phyloP scores from a whole-genome alignment of 768 basidiomycete species.

The Collybia sordida region DNA sequence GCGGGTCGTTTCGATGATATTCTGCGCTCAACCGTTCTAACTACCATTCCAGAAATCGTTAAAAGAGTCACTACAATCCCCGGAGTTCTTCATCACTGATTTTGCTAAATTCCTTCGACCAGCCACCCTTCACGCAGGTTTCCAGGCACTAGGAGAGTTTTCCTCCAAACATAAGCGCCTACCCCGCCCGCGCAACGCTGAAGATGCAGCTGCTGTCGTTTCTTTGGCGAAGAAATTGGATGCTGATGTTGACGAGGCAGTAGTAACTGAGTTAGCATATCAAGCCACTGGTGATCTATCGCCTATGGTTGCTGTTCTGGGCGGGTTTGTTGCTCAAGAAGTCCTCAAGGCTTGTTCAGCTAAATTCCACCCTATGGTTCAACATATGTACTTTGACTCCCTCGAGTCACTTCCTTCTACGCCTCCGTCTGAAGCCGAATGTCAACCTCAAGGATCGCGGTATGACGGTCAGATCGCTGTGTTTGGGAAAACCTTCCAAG shows the following conservation, averaged over 20 bases:
- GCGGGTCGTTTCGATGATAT: slow-evolving; percentile 23
- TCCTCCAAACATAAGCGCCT: slow-evolving; percentile 59
- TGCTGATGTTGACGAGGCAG: slow-evolving; percentile 74
- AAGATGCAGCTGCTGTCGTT: slow-evolving; percentile 76
- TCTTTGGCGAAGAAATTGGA: slow-evolving; percentile 78
- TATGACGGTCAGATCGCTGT: slow-evolving; percentile 97
- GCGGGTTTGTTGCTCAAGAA: slow-evolving; percentile 98
- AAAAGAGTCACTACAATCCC: slow-evolving; percentile 74
- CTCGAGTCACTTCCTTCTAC: slow-evolving; percentile 85
- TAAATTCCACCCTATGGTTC: slow-evolving; percentile 96
- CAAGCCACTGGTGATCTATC: slow-evolving; percentile 91
- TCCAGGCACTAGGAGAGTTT: slow-evolving; percentile 90
- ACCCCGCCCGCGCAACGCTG: slow-evolving; percentile 79
- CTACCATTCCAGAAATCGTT: slow-evolving; percentile 76
- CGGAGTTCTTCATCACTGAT: slow-evolving; percentile 93
- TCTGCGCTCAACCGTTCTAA: slow-evolving; percentile 12
- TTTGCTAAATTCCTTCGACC: slow-evolving; percentile 98
- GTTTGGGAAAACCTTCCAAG: slow-evolving; percentile 91
- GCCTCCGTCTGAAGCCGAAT: slow-evolving; percentile 80
- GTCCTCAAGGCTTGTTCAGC: slow-evolving; percentile 95
- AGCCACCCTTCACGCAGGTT: slow-evolving; percentile 85
- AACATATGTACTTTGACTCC: slow-evolving; percentile 96
- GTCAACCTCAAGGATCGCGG: slow-evolving; percentile 76
- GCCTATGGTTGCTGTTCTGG: slow-evolving; percentile 90
- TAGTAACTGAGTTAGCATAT: slow-evolving; percentile 82